phyloP scores from a whole-genome alignment of 164 flowering plant species.

The Magnolia officinalis region DNA sequence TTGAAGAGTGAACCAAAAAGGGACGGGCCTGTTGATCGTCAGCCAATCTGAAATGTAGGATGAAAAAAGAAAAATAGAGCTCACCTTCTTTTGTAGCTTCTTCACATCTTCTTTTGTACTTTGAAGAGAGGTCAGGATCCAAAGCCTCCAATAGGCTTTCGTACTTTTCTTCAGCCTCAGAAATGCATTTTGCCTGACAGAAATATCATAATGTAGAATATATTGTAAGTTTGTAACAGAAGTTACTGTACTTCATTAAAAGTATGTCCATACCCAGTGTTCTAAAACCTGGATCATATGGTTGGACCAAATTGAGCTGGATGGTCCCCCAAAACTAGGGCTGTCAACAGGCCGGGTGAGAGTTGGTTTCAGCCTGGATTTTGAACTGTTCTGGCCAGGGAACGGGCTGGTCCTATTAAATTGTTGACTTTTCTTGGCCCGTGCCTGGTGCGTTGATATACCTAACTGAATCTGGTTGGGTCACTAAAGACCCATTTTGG shows the following conservation, averaged over 20 bases:
- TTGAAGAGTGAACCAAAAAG: background rate
- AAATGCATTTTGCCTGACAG: constrained; percentile 62
- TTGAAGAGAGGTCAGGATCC: constrained; percentile 55
- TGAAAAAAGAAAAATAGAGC: background rate
- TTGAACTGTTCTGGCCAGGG: no score
- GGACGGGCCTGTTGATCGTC: background rate
- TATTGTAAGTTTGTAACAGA: background rate
- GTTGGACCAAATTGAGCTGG: background rate
- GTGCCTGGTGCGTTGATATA: no score
- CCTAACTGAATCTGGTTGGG: no score
- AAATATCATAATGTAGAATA: background rate
- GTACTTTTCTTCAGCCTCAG: constrained; percentile 82
- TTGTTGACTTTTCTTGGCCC: no score
- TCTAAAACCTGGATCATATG: background rate
- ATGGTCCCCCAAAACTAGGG: no score
- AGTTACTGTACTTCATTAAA: background rate
- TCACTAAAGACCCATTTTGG: no score
- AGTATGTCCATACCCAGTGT: background rate
- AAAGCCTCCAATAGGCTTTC: constrained; percentile 41
- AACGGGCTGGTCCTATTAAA: no score
- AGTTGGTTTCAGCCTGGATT: no score
- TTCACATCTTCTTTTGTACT: constrained; percentile 74
- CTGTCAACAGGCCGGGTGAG: no score
- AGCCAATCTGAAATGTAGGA: no score
- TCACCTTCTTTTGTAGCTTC: constrained; percentile 95